These are phyloP conservation scores for Solanum tarijense DNA, from an alignment of 257 asterid species.

Conservation along the genomic window DNA sequence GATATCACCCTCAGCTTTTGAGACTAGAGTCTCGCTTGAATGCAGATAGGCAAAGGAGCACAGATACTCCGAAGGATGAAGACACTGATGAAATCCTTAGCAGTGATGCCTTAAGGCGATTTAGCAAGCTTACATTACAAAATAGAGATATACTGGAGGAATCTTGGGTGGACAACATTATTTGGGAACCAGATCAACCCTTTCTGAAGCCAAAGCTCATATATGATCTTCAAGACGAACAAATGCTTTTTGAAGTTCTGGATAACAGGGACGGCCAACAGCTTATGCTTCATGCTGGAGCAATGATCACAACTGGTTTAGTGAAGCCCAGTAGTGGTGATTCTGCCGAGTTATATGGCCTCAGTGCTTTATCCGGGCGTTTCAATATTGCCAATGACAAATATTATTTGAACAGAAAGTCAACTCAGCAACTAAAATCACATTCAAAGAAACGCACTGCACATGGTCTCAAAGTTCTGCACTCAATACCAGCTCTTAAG, in stretches of 20 bases:
- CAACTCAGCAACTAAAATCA: slow-evolving; percentile 89
- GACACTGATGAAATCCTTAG: slow-evolving; percentile 26
- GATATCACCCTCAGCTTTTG: slow-evolving; percentile 77
- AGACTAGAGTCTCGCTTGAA: slow-evolving; percentile 61
- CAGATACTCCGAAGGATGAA: slow-evolving; percentile 32
- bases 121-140: slow-evolving; percentile 58
- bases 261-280: slow-evolving; percentile 53
- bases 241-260: slow-evolving; percentile 89
- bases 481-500: slow-evolving; percentile 92
- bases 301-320: slow-evolving; percentile 73
- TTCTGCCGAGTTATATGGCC: slow-evolving; percentile 53
- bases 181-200: slow-evolving; percentile 74
- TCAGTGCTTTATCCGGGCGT: slow-evolving; percentile 49
- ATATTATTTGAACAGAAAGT: slow-evolving; percentile 81
- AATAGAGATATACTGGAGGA: slow-evolving; percentile 73
- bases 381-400: slow-evolving; percentile 92
- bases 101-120: slow-evolving; percentile 51
- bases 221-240: slow-evolving; percentile 90
- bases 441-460: slow-evolving; percentile 84
- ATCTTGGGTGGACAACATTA: slow-evolving; percentile 76
- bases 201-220: slow-evolving; percentile 68
- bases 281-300: slow-evolving; percentile 82
- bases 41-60: slow-evolving; percentile 18
- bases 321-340: slow-evolving; percentile 44
- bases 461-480: slow-evolving; percentile 91